Percentiles rank a stretch among this genome's conserved stretches.
phyloP scores from a whole-genome alignment of 1,284 basidiomycete genomes.

The Ustilago xerochloae region DNA sequence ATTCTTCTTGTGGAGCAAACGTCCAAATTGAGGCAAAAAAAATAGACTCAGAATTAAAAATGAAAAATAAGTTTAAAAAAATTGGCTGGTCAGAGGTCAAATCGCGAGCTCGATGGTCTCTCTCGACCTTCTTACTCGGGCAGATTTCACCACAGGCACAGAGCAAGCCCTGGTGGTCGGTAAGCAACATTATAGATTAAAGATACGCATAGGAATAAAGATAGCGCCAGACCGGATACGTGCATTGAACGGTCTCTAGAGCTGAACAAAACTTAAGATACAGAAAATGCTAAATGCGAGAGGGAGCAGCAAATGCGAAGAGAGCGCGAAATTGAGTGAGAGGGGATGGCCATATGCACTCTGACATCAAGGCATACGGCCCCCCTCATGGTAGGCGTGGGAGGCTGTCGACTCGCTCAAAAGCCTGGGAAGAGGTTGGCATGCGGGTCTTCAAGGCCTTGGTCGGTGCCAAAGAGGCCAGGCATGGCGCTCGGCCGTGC shows the following conservation, averaged over 20 bases:
- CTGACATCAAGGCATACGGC: too few relatives aligned
- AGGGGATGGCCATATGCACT: too few relatives aligned
- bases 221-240: not conserved
- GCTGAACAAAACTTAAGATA: not conserved
- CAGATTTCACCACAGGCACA: too few relatives aligned
- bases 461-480: slow-evolving; percentile 29
- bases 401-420: not conserved
- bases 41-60: not conserved
- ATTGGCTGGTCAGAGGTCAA: not conserved
- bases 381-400: not conserved
- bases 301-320: slow-evolving; percentile 3
- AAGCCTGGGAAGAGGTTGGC: slow-evolving; percentile 37
- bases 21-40: not conserved
- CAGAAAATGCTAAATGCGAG: slow-evolving; percentile 5
- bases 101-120: not conserved
- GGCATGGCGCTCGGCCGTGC: slow-evolving; percentile 32
- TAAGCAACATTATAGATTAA: slow-evolving; percentile 1
- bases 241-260: not conserved
- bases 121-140: too few relatives aligned
- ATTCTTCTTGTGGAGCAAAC: slow-evolving; percentile 9
- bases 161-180: not conserved
- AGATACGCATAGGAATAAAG: slow-evolving; percentile 11
- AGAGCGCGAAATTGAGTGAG: not conserved
- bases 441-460: slow-evolving; percentile 9
- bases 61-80: not conserved